These are phyloP conservation scores for Hymenochaete sp. DNA, from an alignment of 1,284 basidiomycete species.

Conservation along the genomic window DNA sequence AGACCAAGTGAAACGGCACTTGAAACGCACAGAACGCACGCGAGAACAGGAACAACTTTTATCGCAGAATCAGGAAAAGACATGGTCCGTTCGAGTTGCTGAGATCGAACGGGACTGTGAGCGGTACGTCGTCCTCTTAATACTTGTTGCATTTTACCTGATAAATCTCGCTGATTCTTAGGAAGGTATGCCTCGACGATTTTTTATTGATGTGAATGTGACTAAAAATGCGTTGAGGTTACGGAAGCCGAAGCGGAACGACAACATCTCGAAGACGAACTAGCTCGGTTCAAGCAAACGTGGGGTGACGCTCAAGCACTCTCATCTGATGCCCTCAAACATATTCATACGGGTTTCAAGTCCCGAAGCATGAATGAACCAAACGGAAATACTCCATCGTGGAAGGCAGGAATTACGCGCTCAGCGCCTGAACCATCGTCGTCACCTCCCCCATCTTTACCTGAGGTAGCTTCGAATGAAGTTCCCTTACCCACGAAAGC, in stretches of 20 bases:
- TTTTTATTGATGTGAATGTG: background rate
- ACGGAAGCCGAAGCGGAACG: slow-evolving; percentile 7
- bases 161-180: background rate
- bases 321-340: slow-evolving; percentile 4
- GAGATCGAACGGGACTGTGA: slow-evolving; percentile 13
- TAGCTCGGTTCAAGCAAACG: slow-evolving; percentile 1
- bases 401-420: too few relatives aligned
- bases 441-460: background rate
- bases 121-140: slow-evolving; percentile 2
- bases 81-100: slow-evolving; percentile 4
- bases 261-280: slow-evolving; percentile 8
- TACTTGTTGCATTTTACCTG: background rate
- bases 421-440: too few relatives aligned
- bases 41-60: slow-evolving; percentile 9
- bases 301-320: slow-evolving; percentile 7
- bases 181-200: slow-evolving; percentile 7
- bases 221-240: background rate
- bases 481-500: background rate
- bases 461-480: background rate
- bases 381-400: too few relatives aligned
- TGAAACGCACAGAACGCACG: slow-evolving; percentile 1
- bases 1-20: slow-evolving; percentile 3
- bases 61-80: slow-evolving; percentile 1
- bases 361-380: background rate
- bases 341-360: slow-evolving; percentile 5